Base-by-base conservation (phyloP, 257 asterid genomes). In the Solanum sejunctum region DNA sequence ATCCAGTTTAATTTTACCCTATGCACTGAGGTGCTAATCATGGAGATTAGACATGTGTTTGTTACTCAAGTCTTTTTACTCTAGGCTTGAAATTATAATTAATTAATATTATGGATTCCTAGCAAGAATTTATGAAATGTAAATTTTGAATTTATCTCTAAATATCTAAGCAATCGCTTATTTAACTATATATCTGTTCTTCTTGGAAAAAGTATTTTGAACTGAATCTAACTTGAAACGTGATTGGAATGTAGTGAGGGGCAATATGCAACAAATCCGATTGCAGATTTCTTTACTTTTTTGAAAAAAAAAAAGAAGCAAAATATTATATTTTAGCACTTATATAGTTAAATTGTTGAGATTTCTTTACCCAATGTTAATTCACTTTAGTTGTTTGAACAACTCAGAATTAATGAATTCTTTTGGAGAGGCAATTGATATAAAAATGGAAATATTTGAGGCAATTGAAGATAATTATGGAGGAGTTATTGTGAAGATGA, bases 401-500 rank as follows among this genome's bases (percentile, higher is more conserved):
- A 36, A 3, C 23, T 69, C 77, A 69, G 23, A 21, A 26, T 64
- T 23, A 70, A 71, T 71, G 55, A 55, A 13, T 17, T 71, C 79
- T 39, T 8, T 71, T 41, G 79, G 15, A 18, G 32, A 71, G 55
- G 55, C 55, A 41, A 9, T 8, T 41, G 32, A 71, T 28, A 18
- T 8, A 41, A 20, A 49, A 21, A 49, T 49, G 60, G 61, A 75
- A 15, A 75, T 75, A 47, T 43, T 84, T 45, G 87, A 84, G 75
- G 87, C 84, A 78, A 78, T 3, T 61, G 87, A 84, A 64, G 87
- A 84, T 73, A 32, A 61, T 3, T 58, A 61, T 49, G 84, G 87
- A 49, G 87, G 87, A 61, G 39, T 84, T 49, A 32, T 60, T 49
- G 80, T 84, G 10, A 49, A 84, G 8, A 84, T 84, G 87, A 77